Base-by-base conservation (phyloP, 2,329 filamentous ascomycete genomes). In the Fusarium sp. region DNA sequence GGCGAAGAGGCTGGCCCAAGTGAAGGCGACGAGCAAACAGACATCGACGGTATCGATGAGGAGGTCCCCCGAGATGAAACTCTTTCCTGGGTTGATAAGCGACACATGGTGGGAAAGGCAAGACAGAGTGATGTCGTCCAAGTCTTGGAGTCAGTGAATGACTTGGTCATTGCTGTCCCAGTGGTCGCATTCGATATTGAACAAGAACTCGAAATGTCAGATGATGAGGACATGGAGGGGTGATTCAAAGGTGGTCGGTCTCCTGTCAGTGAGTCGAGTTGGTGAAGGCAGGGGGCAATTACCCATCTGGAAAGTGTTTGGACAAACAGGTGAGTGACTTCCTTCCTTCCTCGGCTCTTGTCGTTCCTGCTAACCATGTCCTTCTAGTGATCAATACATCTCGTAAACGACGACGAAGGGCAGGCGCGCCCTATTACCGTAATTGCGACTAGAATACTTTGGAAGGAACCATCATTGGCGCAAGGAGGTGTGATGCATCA, bases 401-500 rank as follows among this genome's bases (percentile, higher is more conserved):
- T 42, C 28, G 22, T 20, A 40, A 38, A 40, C 15, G 18, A 45
- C 65, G n/a, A 20, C 39, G 42, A 69, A 66, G 39, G 28, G 34
- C 46, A 20, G 51, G 36, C n/a, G 15, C 22, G 7, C 26, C 18
- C 33, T 34, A 18, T 40, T 70, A 24, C 38, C 44, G 36, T 10
- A 59, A 36, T 56, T 18, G 39, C 46, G 17, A 48, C 9, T 43
- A 33, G 26, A 45, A 45, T 15, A 46, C 15, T 18, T 9, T 9
- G 31, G 36, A 59, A 28, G 22, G 22, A 33, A 17, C 43, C 42
- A 36, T 43, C 17, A 10, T 24, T 26, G 46, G 22, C 33, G 33
- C 38, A 54, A 31, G 36, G 31, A 48, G 51, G 50, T 26, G 38
- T 46, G 36, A 38, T 68, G 39, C 31, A 57, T 64, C 18, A 22